Evolutionary conservation across 2,329 filamentous ascomycete genomes (phyloP), one percentile per base, ranked within the genome.

Genomic region (Fusarium tupiense): DNA sequence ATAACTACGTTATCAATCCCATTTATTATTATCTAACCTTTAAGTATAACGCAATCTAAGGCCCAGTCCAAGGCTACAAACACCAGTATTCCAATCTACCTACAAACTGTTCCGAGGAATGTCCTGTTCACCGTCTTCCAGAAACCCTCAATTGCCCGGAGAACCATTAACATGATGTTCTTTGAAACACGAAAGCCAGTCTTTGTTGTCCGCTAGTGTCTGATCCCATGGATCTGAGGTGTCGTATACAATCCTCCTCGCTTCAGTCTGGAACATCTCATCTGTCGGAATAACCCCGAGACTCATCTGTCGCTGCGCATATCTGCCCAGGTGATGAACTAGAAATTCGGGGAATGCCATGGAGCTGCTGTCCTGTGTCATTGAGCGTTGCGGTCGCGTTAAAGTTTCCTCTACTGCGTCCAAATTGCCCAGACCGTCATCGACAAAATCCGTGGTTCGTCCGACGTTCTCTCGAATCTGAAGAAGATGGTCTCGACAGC

Each of bases 111-210:
- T 9, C 20, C 17, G 29, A 29, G 9, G 56, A 50, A 52, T 19
- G 8, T 7, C 12, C 3, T 14, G 12, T 16, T 19, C 4, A 2
- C 8, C 12, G 10, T 31, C 35, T 24, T 14, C 16, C 35, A 8
- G 6, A 5, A 3, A 13, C 6, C 3, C 11, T 61, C n/a, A 44
- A 8, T 40, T 26, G 4, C 19, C 37, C 2, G 20, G 19, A n/a
- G 41, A 20, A 16, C 44, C 44, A 6, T 64, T 19, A 2, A 74
- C 41, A 37, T 73, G 56, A 20, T 41, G 49, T 20, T 31, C 62
- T 13, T 78, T 73, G 26, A 81, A 81, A 20, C 64, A 70, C 1
- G 71, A 64, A 14, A 81, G 38, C 79, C 79, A 81, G 19, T 80
- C 74, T 2, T 54, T 56, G 26, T 80, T 80, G 14, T 80, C 78